Percentiles rank a stretch among this genome's conserved stretches.
Conservation (phyloP, 1,139 yeast species). For the Yamadazyma taylorii region DNA sequence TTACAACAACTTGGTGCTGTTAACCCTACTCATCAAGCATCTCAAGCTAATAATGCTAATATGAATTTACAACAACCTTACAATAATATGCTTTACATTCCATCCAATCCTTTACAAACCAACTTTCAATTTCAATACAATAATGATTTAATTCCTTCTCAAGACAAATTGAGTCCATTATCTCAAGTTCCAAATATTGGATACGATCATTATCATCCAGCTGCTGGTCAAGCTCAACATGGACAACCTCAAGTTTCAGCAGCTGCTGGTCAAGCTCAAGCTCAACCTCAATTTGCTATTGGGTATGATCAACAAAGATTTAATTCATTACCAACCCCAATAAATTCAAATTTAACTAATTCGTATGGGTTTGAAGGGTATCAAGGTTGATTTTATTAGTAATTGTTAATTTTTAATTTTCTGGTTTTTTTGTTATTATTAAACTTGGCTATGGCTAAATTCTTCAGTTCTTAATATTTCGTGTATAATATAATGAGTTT, state of each 20-base stretch:
- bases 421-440: too few relatives aligned
- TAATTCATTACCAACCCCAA: conserved; percentile 31
- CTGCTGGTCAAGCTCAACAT: conserved; percentile 9
- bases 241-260: conserved; percentile 8
- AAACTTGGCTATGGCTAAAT: too few relatives aligned
- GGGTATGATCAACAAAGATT: conserved; percentile 28
- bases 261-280: conserved; percentile 6
- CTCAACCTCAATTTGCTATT: conserved; percentile 18
- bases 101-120: conserved; percentile 14
- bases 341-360: conserved; percentile 13
- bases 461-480: conserved; percentile 4
- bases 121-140: conserved; percentile 24
- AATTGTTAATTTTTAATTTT: too few relatives aligned
- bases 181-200: conserved; percentile 21
- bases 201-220: conserved; percentile 14
- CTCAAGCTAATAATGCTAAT: conserved; percentile 15
- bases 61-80: conserved; percentile 17
- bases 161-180: conserved; percentile 31
- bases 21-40: conserved; percentile 8
- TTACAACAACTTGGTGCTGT: conserved; percentile 6
- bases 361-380: conserved; percentile 21
- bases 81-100: conserved; percentile 14
- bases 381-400: conserved; percentile 8
- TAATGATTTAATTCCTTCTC: conserved; percentile 18
- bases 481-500: conserved; percentile 3